phyloP scores from a whole-genome alignment of 129 eudicot species.

The Chrysanthemum seticuspe region DNA sequence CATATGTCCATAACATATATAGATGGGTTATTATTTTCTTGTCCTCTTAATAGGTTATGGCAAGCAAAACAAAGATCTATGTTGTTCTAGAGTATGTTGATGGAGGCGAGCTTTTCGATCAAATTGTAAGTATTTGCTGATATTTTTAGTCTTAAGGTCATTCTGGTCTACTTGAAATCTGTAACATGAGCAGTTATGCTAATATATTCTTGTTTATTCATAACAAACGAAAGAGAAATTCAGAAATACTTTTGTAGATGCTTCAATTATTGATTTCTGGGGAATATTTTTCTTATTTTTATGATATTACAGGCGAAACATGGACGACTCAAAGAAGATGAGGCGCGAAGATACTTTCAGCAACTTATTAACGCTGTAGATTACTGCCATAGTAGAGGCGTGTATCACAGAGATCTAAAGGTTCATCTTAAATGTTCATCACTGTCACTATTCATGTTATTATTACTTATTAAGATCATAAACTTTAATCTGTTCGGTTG shows the following conservation, averaged over 20 bases:
- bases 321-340: slow-evolving; percentile 81
- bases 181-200: background rate
- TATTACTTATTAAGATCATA: background rate
- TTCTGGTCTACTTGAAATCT: background rate
- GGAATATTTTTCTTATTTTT: background rate
- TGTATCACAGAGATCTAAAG: slow-evolving; percentile 93
- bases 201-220: too few species aligned
- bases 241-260: background rate
- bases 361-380: slow-evolving; percentile 93
- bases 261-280: background rate
- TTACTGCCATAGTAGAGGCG: slow-evolving; percentile 97
- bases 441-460: background rate
- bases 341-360: slow-evolving; percentile 91
- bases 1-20: background rate
- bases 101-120: slow-evolving; percentile 94
- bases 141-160: background rate
- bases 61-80: slow-evolving; percentile 91
- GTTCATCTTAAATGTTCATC: slow-evolving; percentile 24
- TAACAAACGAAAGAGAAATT: too few species aligned
- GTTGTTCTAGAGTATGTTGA: slow-evolving; percentile 81
- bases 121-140: slow-evolving; percentile 54
- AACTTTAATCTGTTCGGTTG: too few species aligned
- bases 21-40: background rate
- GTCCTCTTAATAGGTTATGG: slow-evolving; percentile 68
- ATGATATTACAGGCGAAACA: slow-evolving; percentile 51